Evolutionary conservation across 805 yeast species (phyloP).

Genomic region (Pichia nanzhaoensis): DNA sequence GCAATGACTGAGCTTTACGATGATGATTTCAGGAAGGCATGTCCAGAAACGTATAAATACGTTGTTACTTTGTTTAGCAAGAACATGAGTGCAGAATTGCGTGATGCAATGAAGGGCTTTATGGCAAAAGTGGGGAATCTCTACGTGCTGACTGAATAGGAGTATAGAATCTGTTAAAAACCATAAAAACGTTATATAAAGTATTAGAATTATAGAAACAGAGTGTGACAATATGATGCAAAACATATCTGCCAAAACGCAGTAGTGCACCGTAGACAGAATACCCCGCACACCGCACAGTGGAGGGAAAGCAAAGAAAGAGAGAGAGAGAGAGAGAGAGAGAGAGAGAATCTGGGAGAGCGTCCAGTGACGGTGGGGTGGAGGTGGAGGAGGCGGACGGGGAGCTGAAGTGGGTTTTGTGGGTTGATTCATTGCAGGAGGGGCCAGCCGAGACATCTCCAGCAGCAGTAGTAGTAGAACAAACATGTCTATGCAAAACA

Average conservation of each 20-base stretch:
- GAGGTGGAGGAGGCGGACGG: background rate
- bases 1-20: constrained; percentile 76
- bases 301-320: too few relatives aligned
- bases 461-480: background rate
- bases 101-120: constrained; percentile 55
- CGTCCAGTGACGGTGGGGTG: background rate
- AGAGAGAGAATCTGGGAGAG: too few relatives aligned
- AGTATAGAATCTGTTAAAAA: too few relatives aligned
- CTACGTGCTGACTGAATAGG: constrained; percentile 17
- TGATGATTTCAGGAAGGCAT: constrained; percentile 53
- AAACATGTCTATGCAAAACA: constrained; percentile 19
- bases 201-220: constrained; percentile 1
- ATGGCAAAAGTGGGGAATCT: constrained; percentile 45
- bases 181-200: background rate
- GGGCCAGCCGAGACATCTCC: too few relatives aligned
- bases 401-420: background rate
- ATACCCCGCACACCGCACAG: constrained; percentile 10
- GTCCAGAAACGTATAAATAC: constrained; percentile 55
- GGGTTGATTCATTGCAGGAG: background rate
- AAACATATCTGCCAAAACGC: constrained; percentile 2
- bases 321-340: too few relatives aligned
- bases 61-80: constrained; percentile 50
- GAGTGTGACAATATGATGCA: background rate
- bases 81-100: constrained; percentile 52
- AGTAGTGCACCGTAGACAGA: background rate